Evolutionary conservation across 1,139 yeast species (phyloP).

Genomic region (Kurtzmaniella quercitrusa): DNA sequence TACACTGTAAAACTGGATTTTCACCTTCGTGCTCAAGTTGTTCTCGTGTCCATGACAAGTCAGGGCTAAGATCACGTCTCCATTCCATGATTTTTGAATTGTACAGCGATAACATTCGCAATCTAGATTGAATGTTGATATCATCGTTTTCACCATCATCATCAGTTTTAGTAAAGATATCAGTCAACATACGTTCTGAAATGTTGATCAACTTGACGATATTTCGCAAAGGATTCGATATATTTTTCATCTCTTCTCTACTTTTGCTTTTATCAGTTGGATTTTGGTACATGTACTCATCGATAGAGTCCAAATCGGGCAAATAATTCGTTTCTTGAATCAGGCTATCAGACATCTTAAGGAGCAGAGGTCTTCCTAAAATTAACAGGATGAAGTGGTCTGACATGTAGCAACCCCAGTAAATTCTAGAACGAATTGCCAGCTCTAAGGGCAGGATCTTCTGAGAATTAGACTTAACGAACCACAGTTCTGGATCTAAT

Average conservation of each 20-base stretch:
- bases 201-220: conserved; percentile 48
- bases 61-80: conserved; percentile 46
- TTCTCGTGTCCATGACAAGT: conserved; percentile 46
- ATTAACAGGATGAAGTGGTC: conserved; percentile 60
- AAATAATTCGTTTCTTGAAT: conserved; percentile 60
- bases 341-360: conserved; percentile 55
- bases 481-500: conserved; percentile 60
- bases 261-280: conserved; percentile 12
- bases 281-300: conserved; percentile 39
- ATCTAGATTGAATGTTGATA: conserved; percentile 30
- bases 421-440: conserved; percentile 55
- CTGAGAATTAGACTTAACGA: conserved; percentile 27
- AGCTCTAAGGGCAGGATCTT: conserved; percentile 35
- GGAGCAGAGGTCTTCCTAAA: conserved; percentile 55
- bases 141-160: conserved; percentile 23
- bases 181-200: conserved; percentile 52
- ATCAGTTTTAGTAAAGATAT: conserved; percentile 43
- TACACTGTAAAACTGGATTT: conserved; percentile 47
- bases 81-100: conserved; percentile 49
- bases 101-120: conserved; percentile 36
- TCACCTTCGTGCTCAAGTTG: conserved; percentile 42
- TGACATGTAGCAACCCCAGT: conserved; percentile 66
- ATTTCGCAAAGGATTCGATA: conserved; percentile 45
- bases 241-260: conserved; percentile 31
- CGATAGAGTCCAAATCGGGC: conserved; percentile 57